Base-by-base conservation (phyloP, 2,329 filamentous ascomycete genomes). In the Ceratocystis cacaofunesta region DNA sequence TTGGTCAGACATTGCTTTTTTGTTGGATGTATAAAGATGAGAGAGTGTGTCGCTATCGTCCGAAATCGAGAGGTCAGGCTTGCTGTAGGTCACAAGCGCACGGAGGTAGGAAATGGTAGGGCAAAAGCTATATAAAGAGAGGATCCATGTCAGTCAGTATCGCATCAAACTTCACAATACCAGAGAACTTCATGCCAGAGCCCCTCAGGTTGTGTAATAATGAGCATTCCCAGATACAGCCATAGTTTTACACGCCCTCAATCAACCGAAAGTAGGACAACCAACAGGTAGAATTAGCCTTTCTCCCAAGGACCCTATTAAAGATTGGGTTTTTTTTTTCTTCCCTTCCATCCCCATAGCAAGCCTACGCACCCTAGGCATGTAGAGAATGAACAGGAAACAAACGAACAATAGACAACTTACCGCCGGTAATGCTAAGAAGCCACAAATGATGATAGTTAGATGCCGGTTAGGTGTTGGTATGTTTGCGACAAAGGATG, bases 1-100 rank as follows among this genome's bases (percentile, higher is more conserved):
- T 76, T 71, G 80, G 78, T 64, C 79, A 79, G 52, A 28, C 52
- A 57, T 57, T 19, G 30, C n/a, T 12, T 15, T 12, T 15, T 57
- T 30, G 52, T 15, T 12, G 17, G 10, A n/a, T 32, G 25, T 30
- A n/a, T 57, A 57, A 19, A 32, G 52, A 57, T 17, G 12, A 30
- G 28, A 32, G 52, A 57, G 7, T 17, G 52, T 30, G 52, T 41
- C 36, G 36, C 12, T 57, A n/a, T 30, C 25, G 52, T 30, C 10
- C 52, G 52, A 17, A 32, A 57, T 32, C 22, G 52, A 57, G 28
- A 30, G 28, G 52, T 28, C 28, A 12, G 17, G 22, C 12, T 32
- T 57, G 17, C 36, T 30, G 52, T 57, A 57, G 52, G 30, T 30
- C 25, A 57, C 52, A 57, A 22, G 52, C 52, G 28, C 52, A 57